A percentile compares a stretch with the other conserved stretches of the same genome.
phyloP scores from a whole-genome alignment of 2,329 filamentous ascomycete genomes.

The Alternaria gansuensis region DNA sequence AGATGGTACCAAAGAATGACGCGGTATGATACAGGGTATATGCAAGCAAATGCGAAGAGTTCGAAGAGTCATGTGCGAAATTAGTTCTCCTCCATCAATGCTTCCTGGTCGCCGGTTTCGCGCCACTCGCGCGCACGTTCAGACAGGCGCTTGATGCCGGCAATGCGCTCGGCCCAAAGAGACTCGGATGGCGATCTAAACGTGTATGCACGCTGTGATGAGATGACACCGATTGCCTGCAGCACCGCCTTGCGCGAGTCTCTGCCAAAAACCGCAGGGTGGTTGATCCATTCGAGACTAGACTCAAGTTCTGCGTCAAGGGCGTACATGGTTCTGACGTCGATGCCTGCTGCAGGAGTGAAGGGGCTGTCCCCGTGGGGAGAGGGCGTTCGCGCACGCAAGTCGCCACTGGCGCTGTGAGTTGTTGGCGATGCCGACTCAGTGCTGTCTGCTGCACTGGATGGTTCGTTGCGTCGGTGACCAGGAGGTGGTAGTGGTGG shows the following conservation, averaged over 20 bases:
- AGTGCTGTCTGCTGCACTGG: constrained; percentile 52
- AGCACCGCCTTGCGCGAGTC: constrained; percentile 95
- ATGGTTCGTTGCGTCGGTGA: constrained; percentile 49
- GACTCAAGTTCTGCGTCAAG: constrained; percentile 91
- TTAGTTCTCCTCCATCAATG: constrained; percentile 64
- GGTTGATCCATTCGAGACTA: constrained; percentile 95
- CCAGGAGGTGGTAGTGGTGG: constrained; percentile 81
- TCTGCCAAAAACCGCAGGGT: constrained; percentile 91
- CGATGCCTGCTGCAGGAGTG: constrained; percentile 76
- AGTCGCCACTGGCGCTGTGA: constrained; percentile 48
- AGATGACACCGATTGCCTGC: constrained; percentile 96
- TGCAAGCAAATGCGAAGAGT: constrained; percentile 22
- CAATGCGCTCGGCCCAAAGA: constrained; percentile 85
- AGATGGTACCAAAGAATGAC: constrained; percentile 25
- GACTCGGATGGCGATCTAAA: constrained; percentile 90
- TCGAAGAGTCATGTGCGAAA: constrained; percentile 21
- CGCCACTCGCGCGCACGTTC: constrained; percentile 91
- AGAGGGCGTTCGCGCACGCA: constrained; percentile 50
- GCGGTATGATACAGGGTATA: constrained; percentile 36
- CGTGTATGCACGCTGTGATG: constrained; percentile 90
- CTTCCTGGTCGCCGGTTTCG: constrained; percentile 78
- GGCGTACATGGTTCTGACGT: constrained; percentile 79
- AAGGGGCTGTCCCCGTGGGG: constrained; percentile 59
- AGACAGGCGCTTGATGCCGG: constrained; percentile 81
- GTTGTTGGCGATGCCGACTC: constrained; percentile 52